These are phyloP conservation scores for Suillus subaureus DNA, from an alignment of 768 basidiomycete genomes.

Conservation along the genomic window DNA sequence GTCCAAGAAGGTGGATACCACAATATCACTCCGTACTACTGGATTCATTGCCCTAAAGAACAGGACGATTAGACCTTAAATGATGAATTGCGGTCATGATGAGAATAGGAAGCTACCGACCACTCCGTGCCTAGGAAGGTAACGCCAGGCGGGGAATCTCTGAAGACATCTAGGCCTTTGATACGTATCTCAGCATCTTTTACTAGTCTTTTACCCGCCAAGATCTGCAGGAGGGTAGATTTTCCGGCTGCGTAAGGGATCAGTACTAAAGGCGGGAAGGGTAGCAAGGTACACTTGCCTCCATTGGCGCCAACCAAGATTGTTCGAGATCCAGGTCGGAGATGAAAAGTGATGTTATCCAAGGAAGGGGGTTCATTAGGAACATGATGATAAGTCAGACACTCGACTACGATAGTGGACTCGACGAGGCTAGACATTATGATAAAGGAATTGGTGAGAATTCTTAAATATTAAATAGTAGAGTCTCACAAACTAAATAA, in stretches of 20 bases:
- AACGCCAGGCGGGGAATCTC: constrained; percentile 78
- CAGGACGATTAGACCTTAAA: background rate
- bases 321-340: constrained; percentile 79
- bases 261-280: background rate
- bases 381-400: constrained; percentile 62
- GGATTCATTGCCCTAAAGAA: constrained; percentile 90
- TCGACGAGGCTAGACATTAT: background rate
- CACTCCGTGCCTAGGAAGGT: constrained; percentile 95
- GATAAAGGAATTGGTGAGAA: no score
- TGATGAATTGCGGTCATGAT: background rate
- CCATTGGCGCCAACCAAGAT: constrained; percentile 94
- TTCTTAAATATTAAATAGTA: no score
- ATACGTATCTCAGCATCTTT: constrained; percentile 66
- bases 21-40: constrained; percentile 90
- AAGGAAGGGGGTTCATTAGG: constrained; percentile 53
- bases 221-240: constrained; percentile 91
- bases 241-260: constrained; percentile 68
- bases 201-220: constrained; percentile 89
- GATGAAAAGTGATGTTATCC: constrained; percentile 58
- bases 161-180: constrained; percentile 86
- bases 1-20: constrained; percentile 93
- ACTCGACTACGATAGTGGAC: constrained; percentile 38
- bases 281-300: constrained; percentile 48
- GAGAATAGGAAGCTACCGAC: constrained; percentile 41
- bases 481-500: no score